Evolutionary conservation across 805 yeast species (phyloP).

Genomic region (Vanderwaltozyma polyspora): DNA sequence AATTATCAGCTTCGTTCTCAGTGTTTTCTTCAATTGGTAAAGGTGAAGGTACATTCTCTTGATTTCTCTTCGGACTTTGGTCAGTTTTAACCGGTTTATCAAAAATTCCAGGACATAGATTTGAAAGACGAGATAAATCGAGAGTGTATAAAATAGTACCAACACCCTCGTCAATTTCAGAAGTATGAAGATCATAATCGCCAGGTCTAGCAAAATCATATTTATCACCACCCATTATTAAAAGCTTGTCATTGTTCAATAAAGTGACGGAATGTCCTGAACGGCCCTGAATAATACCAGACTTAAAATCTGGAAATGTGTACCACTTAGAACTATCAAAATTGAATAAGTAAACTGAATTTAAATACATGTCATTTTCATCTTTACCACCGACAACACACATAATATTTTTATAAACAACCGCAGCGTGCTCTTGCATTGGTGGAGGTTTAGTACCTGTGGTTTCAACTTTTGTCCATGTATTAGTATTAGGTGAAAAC

Average conservation of each 20-base stretch:
- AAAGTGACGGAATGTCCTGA: conserved; percentile 85
- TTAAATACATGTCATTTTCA: conserved; percentile 54
- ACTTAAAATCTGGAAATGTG: conserved; percentile 36
- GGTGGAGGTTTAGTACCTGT: conserved; percentile 57
- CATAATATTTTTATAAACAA: conserved; percentile 65
- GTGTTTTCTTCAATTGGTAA: neutral
- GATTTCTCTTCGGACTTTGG: neutral
- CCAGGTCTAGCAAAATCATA: conserved; percentile 48
- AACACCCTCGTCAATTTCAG: conserved; percentile 39
- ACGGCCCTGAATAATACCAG: conserved; percentile 62
- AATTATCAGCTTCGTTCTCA: neutral
- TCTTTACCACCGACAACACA: conserved; percentile 87
- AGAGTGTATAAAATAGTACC: conserved; percentile 56
- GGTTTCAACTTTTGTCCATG: conserved; percentile 63
- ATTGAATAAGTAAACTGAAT: conserved; percentile 64
- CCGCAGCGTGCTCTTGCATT: conserved; percentile 82
- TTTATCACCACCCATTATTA: conserved; percentile 89
- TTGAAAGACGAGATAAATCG: conserved; percentile 35
- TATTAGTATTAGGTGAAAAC: conserved; percentile 55
- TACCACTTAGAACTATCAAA: conserved; percentile 64
- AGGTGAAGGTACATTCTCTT: neutral
- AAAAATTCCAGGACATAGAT: conserved; percentile 29
- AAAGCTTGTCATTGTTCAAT: conserved; percentile 51
- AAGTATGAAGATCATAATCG: conserved; percentile 40
- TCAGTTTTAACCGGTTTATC: conserved; percentile 5